Base-by-base conservation (phyloP, 208 protist species). In the Wallacemonas rigidus region DNA sequence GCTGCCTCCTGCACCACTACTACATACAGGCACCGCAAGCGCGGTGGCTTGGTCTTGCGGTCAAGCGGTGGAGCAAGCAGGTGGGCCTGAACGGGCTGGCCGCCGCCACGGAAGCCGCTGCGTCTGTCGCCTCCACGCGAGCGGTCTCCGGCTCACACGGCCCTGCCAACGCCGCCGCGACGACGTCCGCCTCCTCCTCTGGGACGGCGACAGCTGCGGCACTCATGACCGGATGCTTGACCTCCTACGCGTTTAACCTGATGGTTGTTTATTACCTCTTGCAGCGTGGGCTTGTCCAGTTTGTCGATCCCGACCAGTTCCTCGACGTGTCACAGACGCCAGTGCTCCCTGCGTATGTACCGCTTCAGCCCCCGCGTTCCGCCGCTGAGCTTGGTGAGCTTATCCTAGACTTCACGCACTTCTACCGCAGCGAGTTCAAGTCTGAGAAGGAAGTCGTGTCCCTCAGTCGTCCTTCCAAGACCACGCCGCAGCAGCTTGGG, bases 61-160 rank as follows among this genome's bases (percentile, higher is more conserved):
- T 97, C 38, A 97, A 97, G 79, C 73, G 74, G 54, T 97, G 93
- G 91, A 95, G 90, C 69, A 97, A 97, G 71, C 74, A 58, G 26
- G 77, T 77, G 1, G 93, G 93, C 2, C 63, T 97, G 35, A 95
- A 95, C 71, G 83, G 60, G 4, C 40, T 65, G 14, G 41, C 60
- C 40, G 60, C 60, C 6, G 60, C 73, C 0, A 72, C 81, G 43
- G 60, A 65, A 51, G 60, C 60, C 3, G 60, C 60, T 3, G 40
- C 40, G 9, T 9, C 17, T 8, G 57, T 63, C 6, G 36, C 38
- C n/a, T 63, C 57, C 17, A 4, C 57, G n/a, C 57, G 11, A 38
- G 26, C 26, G 26, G 26, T 26, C 26, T 26, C 26, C 26, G 26
- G 26, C 26, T 26, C 26, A 26, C 26, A 26, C 26, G 0, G 26